Base-by-base conservation (phyloP, 2,329 filamentous ascomycete genomes). In the Xylaria polymorpha region DNA sequence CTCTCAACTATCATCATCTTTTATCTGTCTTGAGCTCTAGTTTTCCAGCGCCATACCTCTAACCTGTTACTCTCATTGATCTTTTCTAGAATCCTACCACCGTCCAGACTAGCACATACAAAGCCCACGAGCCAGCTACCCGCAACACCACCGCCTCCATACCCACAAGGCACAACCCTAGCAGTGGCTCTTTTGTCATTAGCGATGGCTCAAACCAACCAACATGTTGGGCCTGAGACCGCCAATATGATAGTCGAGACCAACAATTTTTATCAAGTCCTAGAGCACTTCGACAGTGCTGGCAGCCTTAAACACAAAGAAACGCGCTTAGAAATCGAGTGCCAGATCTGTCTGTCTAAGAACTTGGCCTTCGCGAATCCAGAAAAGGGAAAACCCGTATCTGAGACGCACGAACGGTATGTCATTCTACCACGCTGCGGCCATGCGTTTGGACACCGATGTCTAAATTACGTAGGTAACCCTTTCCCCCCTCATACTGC, bases 261-360 rank as follows among this genome's bases (percentile, higher is more conserved):
- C 14, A 66, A 66, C 32, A 66, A 61, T 10, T 61, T 66, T 10
- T 32, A 20, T 29, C 29, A 61, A 22, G 57, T 66, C 18, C 10
- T 61, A 2, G 14, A 56, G 18, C 22, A 66, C 14, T 66, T 66
- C 4, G 8, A 66, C 7, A 35, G 37, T 1, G 25, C 41, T 2
- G 58, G 64, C 8, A 18, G 35, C 1, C 43, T 66, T 15, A 56
- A 14, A 6, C 25, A 55, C 25, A 25, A 32, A 7, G 29, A 6
- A 8, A 66, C 50, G 0, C 41, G 41, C 3, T 12, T 66, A 5
- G 12, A n/a, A 20, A 66, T 66, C 9, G 64, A 57, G 41, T 66
- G 64, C 18, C 50, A 56, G 20, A 66, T 66, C 22, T 66, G 64
- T n/a, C 10, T 18, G 15, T 32, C 18, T 12, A 66, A 56, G 20